phyloP scores from a whole-genome alignment of 176 grass and related monocot genomes.

The Poa annua region DNA sequence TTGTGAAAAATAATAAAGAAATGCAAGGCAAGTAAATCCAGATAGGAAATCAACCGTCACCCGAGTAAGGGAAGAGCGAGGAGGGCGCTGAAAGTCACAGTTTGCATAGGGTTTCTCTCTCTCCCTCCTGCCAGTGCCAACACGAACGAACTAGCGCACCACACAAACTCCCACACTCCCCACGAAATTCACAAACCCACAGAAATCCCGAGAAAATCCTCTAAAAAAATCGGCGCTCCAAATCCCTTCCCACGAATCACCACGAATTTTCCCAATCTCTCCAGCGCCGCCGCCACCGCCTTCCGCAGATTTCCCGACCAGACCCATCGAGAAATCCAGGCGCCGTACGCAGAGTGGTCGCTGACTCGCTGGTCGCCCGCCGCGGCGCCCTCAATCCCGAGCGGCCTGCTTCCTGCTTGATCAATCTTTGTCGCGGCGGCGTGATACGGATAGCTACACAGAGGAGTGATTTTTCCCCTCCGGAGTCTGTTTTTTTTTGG shows the following conservation, averaged over 20 bases:
- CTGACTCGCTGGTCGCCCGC: not conserved
- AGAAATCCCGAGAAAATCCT: conserved; percentile 41
- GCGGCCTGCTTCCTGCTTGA: not conserved
- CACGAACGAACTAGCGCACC: conserved; percentile 49
- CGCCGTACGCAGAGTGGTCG: not conserved
- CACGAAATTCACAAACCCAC: conserved; percentile 46
- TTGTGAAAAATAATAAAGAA: not conserved
- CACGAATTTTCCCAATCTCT: conserved; percentile 40
- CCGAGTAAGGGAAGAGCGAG: not conserved
- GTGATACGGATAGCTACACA: not conserved
- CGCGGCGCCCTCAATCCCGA: conserved; percentile 17
- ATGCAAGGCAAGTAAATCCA: not conserved
- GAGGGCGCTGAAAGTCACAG: conserved; percentile 35
- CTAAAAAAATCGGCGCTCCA: conserved; percentile 40
- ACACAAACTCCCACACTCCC: conserved; percentile 35
- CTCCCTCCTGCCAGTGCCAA: not conserved
- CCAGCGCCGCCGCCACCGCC: not conserved
- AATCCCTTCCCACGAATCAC: conserved; percentile 40
- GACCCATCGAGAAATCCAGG: conserved; percentile 1
- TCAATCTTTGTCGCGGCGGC: conserved; percentile 19
- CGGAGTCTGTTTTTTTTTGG: not conserved
- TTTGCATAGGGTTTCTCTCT: conserved; percentile 58
- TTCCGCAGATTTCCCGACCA: conserved; percentile 34
- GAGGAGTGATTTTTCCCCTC: not conserved
- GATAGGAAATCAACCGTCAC: conserved; percentile 43